Percentiles rank a stretch among this genome's conserved stretches.
These are phyloP conservation scores for Kwoniella shandongensis DNA, from an alignment of 768 basidiomycete genomes.

Conservation along the genomic window DNA sequence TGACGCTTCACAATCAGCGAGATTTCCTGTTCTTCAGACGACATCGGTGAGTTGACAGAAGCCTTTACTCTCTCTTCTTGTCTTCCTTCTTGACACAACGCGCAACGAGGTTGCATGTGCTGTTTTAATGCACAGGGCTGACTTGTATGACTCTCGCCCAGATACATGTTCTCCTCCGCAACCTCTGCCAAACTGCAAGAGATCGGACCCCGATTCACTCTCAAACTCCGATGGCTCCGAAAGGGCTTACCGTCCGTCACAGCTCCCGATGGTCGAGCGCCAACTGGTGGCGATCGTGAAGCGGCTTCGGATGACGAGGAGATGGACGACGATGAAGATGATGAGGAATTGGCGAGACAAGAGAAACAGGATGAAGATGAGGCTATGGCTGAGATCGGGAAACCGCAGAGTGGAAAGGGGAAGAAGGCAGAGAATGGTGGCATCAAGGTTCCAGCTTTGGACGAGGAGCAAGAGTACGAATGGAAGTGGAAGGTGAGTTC, in stretches of 20 bases:
- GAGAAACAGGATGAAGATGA: slow-evolving; percentile 45
- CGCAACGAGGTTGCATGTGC: no score
- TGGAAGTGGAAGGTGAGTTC: slow-evolving; percentile 52
- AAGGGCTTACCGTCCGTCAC: slow-evolving; percentile 82
- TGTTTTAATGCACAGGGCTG: neutral
- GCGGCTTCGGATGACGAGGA: slow-evolving; percentile 39
- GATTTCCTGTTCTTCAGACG: slow-evolving; percentile 97
- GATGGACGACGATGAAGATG: slow-evolving; percentile 34
- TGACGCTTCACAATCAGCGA: slow-evolving; percentile 93
- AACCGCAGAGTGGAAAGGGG: slow-evolving; percentile 34
- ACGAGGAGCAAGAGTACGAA: slow-evolving; percentile 52
- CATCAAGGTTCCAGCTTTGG: slow-evolving; percentile 44
- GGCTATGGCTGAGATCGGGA: slow-evolving; percentile 45
- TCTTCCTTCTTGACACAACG: no score
- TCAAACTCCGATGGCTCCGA: slow-evolving; percentile 85
- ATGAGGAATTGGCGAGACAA: slow-evolving; percentile 17
- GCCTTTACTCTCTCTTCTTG: no score
- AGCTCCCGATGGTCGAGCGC: slow-evolving; percentile 50
- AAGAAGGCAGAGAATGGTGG: slow-evolving; percentile 26
- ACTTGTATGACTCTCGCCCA: slow-evolving; percentile 54
- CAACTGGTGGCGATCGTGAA: slow-evolving; percentile 30
- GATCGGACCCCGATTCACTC: slow-evolving; percentile 94
- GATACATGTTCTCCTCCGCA: slow-evolving; percentile 86
- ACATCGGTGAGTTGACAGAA: slow-evolving; percentile 76
- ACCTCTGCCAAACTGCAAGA: slow-evolving; percentile 93